phyloP scores from a whole-genome alignment of 1,139 yeast species.

The Sugiyamaella xylanicola region DNA sequence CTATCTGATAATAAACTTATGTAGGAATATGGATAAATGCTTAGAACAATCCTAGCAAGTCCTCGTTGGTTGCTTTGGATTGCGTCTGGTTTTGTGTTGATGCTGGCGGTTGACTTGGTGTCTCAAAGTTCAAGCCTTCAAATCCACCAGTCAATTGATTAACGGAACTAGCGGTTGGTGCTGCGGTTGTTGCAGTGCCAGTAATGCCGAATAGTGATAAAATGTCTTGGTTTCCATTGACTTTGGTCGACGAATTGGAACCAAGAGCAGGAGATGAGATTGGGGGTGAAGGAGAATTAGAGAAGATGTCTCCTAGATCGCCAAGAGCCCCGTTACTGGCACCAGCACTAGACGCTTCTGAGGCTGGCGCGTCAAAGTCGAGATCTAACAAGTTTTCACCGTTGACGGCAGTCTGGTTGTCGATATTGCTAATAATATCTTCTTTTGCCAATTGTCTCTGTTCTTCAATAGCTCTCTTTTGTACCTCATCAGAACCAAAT shows the following conservation, averaged over 20 bases:
- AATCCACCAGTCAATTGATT: constrained; percentile 30
- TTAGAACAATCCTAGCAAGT: constrained; percentile 61
- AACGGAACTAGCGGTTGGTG: constrained; percentile 34
- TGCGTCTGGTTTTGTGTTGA: constrained; percentile 8
- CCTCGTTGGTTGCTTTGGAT: constrained; percentile 45
- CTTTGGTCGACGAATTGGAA: constrained; percentile 30
- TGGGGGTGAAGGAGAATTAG: constrained; percentile 39
- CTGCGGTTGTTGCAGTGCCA: not conserved
- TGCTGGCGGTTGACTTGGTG: constrained; percentile 22
- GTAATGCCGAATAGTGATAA: constrained; percentile 36
- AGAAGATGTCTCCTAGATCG: constrained; percentile 41
- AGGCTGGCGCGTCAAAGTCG: constrained; percentile 51
- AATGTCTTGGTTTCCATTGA: constrained; percentile 36
- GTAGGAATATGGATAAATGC: not conserved
- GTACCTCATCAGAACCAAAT: constrained; percentile 48
- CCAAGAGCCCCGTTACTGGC: constrained; percentile 33
- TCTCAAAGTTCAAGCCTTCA: constrained; percentile 32
- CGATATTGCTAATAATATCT: constrained; percentile 64
- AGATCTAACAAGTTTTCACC: constrained; percentile 86
- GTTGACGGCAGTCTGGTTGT: constrained; percentile 43
- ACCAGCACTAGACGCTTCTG: constrained; percentile 34
- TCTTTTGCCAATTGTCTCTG: constrained; percentile 74
- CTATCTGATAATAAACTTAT: constrained; percentile 1
- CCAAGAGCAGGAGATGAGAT: constrained; percentile 26
- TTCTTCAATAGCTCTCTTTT: constrained; percentile 68